A percentile compares a stretch with the other conserved stretches of the same genome.
Conservation (phyloP, 2,329 filamentous ascomycete species). For the Orbilia ellipsospora region DNA sequence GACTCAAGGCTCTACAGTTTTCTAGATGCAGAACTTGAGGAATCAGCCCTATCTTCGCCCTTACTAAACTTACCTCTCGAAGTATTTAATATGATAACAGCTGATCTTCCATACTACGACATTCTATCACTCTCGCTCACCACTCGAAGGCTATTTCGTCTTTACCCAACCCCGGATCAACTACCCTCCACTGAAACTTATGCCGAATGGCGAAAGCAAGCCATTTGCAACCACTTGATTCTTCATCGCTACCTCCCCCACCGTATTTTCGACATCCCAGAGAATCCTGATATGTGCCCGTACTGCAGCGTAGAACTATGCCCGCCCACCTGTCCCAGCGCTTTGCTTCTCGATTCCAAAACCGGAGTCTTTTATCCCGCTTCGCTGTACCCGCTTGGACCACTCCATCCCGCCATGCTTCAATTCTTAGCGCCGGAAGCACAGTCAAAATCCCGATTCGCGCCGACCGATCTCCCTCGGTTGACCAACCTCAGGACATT, state of each 20-base stretch:
- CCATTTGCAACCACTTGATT: conserved; percentile 6
- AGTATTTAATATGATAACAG: conserved; percentile 7
- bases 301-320: conserved; percentile 23
- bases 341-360: conserved; percentile 28
- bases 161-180: conserved; percentile 17
- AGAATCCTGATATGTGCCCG: conserved; percentile 1
- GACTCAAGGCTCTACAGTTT: background rate
- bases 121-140: conserved; percentile 8
- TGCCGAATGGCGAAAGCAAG: conserved; percentile 1
- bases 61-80: conserved; percentile 16
- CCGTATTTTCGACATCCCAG: background rate
- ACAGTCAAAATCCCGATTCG: background rate
- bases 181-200: background rate
- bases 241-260: conserved; percentile 5
- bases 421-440: conserved; percentile 11
- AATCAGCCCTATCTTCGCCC: background rate
- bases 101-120: conserved; percentile 8
- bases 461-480: background rate
- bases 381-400: conserved; percentile 18
- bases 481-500: background rate
- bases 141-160: conserved; percentile 2
- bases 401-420: conserved; percentile 1
- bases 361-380: conserved; percentile 37
- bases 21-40: background rate
- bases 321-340: conserved; percentile 23